Conservation (phyloP, 1,284 basidiomycete genomes). For the Dichomitus squalens region DNA sequence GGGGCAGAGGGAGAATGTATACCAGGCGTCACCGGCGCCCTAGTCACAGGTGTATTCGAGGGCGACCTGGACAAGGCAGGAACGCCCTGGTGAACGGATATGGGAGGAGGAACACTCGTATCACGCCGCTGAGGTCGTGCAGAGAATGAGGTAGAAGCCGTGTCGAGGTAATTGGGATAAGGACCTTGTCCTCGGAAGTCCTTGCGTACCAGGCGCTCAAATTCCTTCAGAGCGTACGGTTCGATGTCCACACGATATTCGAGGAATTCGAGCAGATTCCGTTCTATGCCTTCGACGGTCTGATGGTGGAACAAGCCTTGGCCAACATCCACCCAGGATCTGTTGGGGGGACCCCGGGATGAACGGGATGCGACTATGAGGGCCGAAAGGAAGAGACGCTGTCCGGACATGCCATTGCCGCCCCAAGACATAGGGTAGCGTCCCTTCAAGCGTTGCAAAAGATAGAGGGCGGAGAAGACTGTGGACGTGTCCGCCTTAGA, state of each 20-base stretch:
- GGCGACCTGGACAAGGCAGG: neutral
- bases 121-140: neutral
- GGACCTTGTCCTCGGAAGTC: neutral
- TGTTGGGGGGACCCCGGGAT: conserved; percentile 95
- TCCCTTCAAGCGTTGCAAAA: conserved; percentile 85
- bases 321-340: conserved; percentile 93
- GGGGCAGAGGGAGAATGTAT: neutral
- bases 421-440: conserved; percentile 85
- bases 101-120: neutral
- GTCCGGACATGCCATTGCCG: conserved; percentile 80
- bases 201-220: neutral
- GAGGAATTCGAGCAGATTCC: conserved; percentile 92
- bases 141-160: too few relatives aligned
- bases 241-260: too few relatives aligned
- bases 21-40: neutral
- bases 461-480: conserved; percentile 82
- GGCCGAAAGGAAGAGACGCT: conserved; percentile 88
- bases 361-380: conserved; percentile 91
- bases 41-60: neutral
- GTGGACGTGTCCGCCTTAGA: conserved; percentile 82
- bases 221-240: neutral
- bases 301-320: conserved; percentile 88
- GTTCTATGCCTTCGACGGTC: conserved; percentile 95
- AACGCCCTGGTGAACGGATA: neutral
- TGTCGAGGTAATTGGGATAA: neutral